Conservation (phyloP, 306 rosid species). For the Quercus variabilis region DNA sequence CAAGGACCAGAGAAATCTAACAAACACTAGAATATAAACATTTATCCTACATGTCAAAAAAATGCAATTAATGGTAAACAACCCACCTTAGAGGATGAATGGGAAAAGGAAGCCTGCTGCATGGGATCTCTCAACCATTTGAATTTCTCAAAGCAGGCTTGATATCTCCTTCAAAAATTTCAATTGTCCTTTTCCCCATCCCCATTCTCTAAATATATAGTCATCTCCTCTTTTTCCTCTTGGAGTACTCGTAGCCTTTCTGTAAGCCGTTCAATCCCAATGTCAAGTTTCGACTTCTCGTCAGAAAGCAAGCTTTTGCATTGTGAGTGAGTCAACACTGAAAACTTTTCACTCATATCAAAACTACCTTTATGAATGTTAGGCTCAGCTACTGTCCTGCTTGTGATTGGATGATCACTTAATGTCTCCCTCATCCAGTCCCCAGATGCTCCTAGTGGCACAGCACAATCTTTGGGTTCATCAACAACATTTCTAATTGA, state of each 20-base stretch:
- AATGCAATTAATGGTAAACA: neutral
- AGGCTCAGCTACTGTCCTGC: slow-evolving; percentile 7
- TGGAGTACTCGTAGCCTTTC: slow-evolving; percentile 42
- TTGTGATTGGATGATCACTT: slow-evolving; percentile 14
- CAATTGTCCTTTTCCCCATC: slow-evolving; percentile 31
- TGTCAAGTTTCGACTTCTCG: slow-evolving; percentile 40
- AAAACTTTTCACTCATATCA: neutral
- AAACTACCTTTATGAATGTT: neutral
- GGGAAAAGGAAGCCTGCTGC: slow-evolving; percentile 36
- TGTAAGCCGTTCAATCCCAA: slow-evolving; percentile 39
- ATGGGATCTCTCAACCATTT: slow-evolving; percentile 32
- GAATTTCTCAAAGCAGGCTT: slow-evolving; percentile 26
- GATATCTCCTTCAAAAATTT: slow-evolving; percentile 45
- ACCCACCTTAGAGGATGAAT: slow-evolving; percentile 50
- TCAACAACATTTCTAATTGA: slow-evolving; percentile 23
- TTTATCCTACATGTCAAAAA: neutral
- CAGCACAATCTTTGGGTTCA: slow-evolving; percentile 15
- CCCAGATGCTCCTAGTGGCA: slow-evolving; percentile 22
- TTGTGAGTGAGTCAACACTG: slow-evolving; percentile 7
- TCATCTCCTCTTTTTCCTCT: slow-evolving; percentile 33
- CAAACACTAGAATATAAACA: slow-evolving; percentile 8
- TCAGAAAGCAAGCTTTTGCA: slow-evolving; percentile 20
- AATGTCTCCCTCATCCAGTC: slow-evolving; percentile 1
- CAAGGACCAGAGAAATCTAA: slow-evolving; percentile 17
- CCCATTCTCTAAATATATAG: slow-evolving; percentile 29